Evolutionary conservation across 805 yeast genomes (phyloP).

Genomic region (Ogataea ramenticola): DNA sequence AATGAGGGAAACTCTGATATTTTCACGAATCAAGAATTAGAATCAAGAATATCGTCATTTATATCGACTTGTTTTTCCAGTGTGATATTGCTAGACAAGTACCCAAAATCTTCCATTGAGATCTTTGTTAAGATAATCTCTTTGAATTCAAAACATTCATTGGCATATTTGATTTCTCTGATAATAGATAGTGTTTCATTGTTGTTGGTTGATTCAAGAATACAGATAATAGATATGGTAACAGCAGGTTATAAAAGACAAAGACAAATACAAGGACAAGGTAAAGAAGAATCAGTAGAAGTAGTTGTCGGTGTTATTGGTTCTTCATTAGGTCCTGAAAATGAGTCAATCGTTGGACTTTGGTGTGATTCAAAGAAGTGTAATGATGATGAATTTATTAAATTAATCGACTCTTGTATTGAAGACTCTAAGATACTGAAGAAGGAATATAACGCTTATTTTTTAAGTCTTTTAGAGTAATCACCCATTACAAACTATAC

Average conservation of each 20-base stretch:
- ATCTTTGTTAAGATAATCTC: conserved; percentile 64
- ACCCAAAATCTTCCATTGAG: conserved; percentile 88
- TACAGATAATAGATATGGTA: conserved; percentile 73
- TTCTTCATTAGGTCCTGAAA: conserved; percentile 37
- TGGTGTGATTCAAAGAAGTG: conserved; percentile 37
- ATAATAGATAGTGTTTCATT: conserved; percentile 57
- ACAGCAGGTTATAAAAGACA: conserved; percentile 49
- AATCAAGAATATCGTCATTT: conserved; percentile 32
- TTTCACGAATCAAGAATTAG: conserved; percentile 3
- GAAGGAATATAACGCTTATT: conserved; percentile 36
- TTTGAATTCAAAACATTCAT: conserved; percentile 26
- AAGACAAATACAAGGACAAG: too few species aligned
- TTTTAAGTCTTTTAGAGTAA: conserved; percentile 16
- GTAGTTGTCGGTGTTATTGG: conserved; percentile 15
- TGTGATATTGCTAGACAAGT: conserved; percentile 53
- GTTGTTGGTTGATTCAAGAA: conserved; percentile 80
- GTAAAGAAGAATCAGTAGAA: too few species aligned
- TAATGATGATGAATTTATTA: conserved; percentile 29
- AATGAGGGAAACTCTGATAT: not conserved
- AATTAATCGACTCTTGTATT: conserved; percentile 23
- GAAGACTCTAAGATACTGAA: conserved; percentile 40
- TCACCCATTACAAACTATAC: too few species aligned
- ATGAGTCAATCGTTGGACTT: conserved; percentile 53
- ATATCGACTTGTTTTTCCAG: conserved; percentile 26
- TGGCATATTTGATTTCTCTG: conserved; percentile 31